Evolutionary conservation across 176 grass and related monocot species (phyloP).

Genomic region (Canna indica): DNA sequence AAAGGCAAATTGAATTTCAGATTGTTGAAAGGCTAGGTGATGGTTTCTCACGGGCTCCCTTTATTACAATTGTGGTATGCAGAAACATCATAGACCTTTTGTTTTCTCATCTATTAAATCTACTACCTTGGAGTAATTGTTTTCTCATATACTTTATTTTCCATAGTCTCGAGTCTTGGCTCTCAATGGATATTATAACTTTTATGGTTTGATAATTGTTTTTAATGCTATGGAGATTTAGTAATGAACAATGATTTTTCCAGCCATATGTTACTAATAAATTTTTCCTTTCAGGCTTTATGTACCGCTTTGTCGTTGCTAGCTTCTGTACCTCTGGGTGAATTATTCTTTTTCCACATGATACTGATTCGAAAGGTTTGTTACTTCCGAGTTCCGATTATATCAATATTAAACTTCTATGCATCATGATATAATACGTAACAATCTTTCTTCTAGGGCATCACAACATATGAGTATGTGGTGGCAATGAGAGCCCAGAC

Average conservation of each 20-base stretch:
- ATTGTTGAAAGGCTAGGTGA: constrained; percentile 23
- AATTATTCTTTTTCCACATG: constrained; percentile 27
- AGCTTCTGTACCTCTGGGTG: constrained; percentile 22
- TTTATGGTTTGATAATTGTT: no score
- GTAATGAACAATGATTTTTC: no score
- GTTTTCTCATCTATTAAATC: no score
- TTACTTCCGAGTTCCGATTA: neutral
- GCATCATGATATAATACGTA: neutral
- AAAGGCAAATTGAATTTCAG: constrained; percentile 11
- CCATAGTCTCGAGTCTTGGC: no score
- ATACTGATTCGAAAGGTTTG: constrained; percentile 22
- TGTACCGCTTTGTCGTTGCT: constrained; percentile 21
- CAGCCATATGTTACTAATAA: neutral
- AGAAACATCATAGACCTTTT: neutral
- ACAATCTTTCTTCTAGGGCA: constrained; percentile 11
- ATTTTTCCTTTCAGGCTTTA: constrained; percentile 10
- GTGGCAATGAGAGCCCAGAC: constrained; percentile 22
- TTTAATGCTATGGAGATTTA: no score
- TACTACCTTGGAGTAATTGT: no score
- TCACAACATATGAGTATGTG: constrained; percentile 24
- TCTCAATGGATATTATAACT: no score
- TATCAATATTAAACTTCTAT: neutral
- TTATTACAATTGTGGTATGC: constrained; percentile 20
- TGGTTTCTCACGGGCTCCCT: constrained; percentile 14
- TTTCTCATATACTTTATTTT: no score